Conservation (phyloP, 108 stramenopile genomes). For the Cafeteria roenbergensis region DNA sequence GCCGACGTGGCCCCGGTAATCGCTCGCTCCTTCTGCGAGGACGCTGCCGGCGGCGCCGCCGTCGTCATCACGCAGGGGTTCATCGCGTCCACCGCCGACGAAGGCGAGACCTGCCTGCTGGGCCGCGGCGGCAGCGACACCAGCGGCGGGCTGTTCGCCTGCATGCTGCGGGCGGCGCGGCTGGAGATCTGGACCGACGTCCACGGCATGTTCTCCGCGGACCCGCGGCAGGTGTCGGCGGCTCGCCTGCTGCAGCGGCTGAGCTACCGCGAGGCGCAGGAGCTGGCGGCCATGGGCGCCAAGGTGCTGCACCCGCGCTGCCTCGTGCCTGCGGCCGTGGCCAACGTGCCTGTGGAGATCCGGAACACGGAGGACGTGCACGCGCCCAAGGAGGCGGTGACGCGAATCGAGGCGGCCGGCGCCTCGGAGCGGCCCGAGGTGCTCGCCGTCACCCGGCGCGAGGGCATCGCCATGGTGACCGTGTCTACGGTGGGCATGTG, state of each 20-base stretch:
- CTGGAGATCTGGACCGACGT: slow-evolving; percentile 87
- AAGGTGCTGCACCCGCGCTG: slow-evolving; percentile 70
- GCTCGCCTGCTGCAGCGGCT: slow-evolving; percentile 69
- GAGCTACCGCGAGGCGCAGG: slow-evolving; percentile 84
- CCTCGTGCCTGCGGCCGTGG: slow-evolving; percentile 7
- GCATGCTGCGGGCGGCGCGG: background rate
- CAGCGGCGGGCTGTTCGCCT: slow-evolving; percentile 8
- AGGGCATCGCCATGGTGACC: slow-evolving; percentile 69
- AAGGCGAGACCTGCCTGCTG: slow-evolving; percentile 14
- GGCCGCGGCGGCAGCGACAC: slow-evolving; percentile 17
- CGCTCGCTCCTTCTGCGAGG: background rate
- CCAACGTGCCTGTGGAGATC: slow-evolving; percentile 13
- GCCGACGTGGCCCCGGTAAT: background rate
- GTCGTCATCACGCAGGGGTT: slow-evolving; percentile 19
- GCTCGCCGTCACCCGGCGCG: slow-evolving; percentile 89
- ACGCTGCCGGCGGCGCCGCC: background rate
- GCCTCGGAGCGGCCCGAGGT: slow-evolving; percentile 24
- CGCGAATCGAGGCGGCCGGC: background rate
- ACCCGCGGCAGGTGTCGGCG: slow-evolving; percentile 69
- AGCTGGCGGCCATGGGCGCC: slow-evolving; percentile 93
- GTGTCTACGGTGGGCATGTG: slow-evolving; percentile 74
- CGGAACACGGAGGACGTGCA: slow-evolving; percentile 13
- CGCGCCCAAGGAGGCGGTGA: background rate
- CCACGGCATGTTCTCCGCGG: slow-evolving; percentile 84
- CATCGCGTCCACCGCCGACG: slow-evolving; percentile 13